phyloP scores from a whole-genome alignment of 805 yeast genomes.

The Saccharomycopsis selenospora region DNA sequence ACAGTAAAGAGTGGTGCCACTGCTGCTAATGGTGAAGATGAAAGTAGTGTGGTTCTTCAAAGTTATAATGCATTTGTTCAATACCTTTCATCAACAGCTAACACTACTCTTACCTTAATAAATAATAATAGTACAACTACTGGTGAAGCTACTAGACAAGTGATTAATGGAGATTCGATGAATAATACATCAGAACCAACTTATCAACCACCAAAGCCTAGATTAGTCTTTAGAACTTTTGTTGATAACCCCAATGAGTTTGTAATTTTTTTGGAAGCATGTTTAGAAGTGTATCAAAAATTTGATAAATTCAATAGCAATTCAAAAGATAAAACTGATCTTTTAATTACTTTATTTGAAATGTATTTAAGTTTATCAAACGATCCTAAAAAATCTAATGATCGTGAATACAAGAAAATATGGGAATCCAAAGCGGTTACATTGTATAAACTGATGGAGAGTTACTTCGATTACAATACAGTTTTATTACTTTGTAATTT shows the following conservation, averaged over 20 bases:
- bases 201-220: constrained; percentile 87
- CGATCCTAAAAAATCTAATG: constrained; percentile 25
- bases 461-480: constrained; percentile 47
- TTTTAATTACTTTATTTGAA: constrained; percentile 74
- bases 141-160: constrained; percentile 6
- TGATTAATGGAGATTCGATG: constrained; percentile 4
- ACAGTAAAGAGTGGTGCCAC: constrained; percentile 16
- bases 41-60: constrained; percentile 34
- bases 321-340: constrained; percentile 59
- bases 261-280: constrained; percentile 88
- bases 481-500: constrained; percentile 52
- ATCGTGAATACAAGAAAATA: constrained; percentile 30
- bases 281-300: constrained; percentile 67
- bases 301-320: constrained; percentile 53
- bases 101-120: constrained; percentile 22
- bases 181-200: constrained; percentile 41
- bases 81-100: constrained; percentile 37
- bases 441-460: constrained; percentile 41
- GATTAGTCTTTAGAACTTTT: constrained; percentile 79
- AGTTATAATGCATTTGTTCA: constrained; percentile 53
- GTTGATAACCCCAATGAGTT: constrained; percentile 82
- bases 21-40: constrained; percentile 4
- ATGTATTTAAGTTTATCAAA: constrained; percentile 61
- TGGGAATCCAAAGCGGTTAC: constrained; percentile 65
- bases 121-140: constrained; percentile 20